Percentiles rank a stretch among this genome's conserved stretches.
Conservation (phyloP, 345 rosid species). For the Eucalyptus erythrocorys region DNA sequence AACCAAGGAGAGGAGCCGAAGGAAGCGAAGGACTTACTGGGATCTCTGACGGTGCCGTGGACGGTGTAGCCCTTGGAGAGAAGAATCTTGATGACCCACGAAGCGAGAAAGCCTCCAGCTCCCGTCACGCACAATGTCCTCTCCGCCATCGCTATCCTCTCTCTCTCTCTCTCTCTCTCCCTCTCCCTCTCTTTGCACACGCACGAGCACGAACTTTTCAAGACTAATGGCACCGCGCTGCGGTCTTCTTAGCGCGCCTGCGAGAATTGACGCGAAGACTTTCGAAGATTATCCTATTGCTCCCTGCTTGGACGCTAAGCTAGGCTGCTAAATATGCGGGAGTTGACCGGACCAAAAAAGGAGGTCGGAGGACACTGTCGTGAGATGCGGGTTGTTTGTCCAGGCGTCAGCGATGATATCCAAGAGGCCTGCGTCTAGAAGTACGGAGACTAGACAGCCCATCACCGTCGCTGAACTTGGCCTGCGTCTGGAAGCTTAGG, state of each 20-base stretch:
- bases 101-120: constrained; percentile 10
- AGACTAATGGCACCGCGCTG: not conserved
- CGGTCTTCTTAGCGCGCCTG: not conserved
- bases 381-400: not conserved
- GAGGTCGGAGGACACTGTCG: not conserved
- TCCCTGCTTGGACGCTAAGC: not conserved
- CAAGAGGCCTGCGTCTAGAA: not conserved
- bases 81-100: constrained; percentile 11
- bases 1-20: not conserved
- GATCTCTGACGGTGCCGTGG: constrained; percentile 13
- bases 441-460: not conserved
- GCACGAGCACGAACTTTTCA: not conserved
- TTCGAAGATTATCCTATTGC: not conserved
- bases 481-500: no score
- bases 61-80: constrained; percentile 9
- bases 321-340: not conserved
- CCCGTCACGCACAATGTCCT: constrained; percentile 6
- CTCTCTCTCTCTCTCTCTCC: not conserved
- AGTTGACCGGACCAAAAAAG: not conserved
- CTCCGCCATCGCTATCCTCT: not conserved
- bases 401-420: not conserved
- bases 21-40: not conserved
- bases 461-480: not conserved
- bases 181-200: not conserved
- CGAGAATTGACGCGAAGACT: not conserved